phyloP scores from a whole-genome alignment of 2,329 filamentous ascomycete species.

The Beauveria pseudobassiana region DNA sequence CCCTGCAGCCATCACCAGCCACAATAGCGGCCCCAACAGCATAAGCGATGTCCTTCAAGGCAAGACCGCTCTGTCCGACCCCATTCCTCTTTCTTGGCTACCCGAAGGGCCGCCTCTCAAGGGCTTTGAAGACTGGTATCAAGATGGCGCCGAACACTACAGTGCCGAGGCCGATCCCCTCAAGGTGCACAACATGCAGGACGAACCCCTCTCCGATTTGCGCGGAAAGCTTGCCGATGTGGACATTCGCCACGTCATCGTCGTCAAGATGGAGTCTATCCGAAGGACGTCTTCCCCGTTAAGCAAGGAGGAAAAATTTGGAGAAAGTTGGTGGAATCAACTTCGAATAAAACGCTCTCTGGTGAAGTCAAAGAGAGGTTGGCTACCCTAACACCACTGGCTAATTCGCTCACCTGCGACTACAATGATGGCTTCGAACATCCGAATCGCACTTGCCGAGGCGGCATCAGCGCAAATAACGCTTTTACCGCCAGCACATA shows the following conservation, averaged over 20 bases:
- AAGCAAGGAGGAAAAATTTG: conserved; percentile 33
- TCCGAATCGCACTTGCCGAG: conserved; percentile 17
- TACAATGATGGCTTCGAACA: conserved; percentile 24
- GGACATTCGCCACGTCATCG: conserved; percentile 34
- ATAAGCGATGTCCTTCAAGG: conserved; percentile 22
- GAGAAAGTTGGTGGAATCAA: conserved; percentile 25
- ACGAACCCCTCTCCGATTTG: conserved; percentile 22
- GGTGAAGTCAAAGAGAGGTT: conserved; percentile 22
- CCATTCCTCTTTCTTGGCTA: conserved; percentile 20
- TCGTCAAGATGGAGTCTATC: conserved; percentile 37
- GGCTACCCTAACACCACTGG: conserved; percentile 23
- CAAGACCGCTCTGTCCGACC: conserved; percentile 19
- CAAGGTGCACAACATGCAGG: conserved; percentile 31
- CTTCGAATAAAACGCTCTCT: conserved; percentile 25
- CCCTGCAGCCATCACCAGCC: conserved; percentile 20
- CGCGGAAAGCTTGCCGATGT: conserved; percentile 21
- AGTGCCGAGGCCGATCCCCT: conserved; percentile 29
- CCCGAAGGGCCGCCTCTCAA: conserved; percentile 15
- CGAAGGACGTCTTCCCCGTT: conserved; percentile 37
- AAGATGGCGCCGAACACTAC: conserved; percentile 22
- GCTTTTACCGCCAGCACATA: conserved; percentile 35
- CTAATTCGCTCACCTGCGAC: conserved; percentile 28
- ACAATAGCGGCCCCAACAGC: conserved; percentile 19
- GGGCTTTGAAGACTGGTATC: conserved; percentile 24
- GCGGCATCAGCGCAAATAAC: conserved; percentile 34